Evolutionary conservation across 2,329 filamentous ascomycete species (phyloP).

Genomic region (Colletotrichum endophyticum): DNA sequence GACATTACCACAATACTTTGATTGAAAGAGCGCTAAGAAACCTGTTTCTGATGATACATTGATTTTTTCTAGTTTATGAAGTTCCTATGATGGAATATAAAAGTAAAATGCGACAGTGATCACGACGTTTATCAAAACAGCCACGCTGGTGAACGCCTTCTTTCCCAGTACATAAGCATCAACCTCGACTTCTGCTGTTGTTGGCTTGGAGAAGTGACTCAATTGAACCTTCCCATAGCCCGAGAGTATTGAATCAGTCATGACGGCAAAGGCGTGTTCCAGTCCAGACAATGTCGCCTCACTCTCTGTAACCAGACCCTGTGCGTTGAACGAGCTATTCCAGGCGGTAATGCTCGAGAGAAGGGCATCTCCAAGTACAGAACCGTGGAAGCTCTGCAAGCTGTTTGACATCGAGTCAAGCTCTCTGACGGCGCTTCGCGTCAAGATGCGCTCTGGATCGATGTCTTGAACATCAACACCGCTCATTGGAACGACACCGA

Average conservation of each 20-base stretch:
- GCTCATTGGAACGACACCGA: conserved; percentile 25
- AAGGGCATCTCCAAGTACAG: conserved; percentile 37
- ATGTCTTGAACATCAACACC: conserved; percentile 20
- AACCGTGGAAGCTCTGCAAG: conserved; percentile 39
- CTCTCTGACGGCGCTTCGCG: conserved; percentile 31
- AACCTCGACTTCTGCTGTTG: conserved; percentile 18
- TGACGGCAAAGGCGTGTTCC: conserved; percentile 18
- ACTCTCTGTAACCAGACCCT: neutral
- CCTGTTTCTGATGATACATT: neutral
- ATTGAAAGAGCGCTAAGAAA: neutral
- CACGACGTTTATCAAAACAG: neutral
- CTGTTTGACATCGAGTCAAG: conserved; percentile 40
- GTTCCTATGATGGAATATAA: neutral
- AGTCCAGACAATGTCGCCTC: conserved; percentile 17
- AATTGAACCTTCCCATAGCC: conserved; percentile 36
- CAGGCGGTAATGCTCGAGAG: conserved; percentile 31
- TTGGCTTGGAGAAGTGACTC: conserved; percentile 18
- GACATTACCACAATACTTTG: neutral
- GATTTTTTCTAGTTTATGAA: neutral
- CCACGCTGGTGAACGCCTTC: neutral
- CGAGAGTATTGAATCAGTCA: conserved; percentile 28
- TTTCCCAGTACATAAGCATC: conserved; percentile 3
- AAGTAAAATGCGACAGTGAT: neutral
- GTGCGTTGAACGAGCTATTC: neutral
- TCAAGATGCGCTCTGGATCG: conserved; percentile 33